A percentile compares a stretch with the other conserved stretches of the same genome.
Conservation (phyloP, 495 filamentous ascomycete species). For the Neurospora sp. region DNA sequence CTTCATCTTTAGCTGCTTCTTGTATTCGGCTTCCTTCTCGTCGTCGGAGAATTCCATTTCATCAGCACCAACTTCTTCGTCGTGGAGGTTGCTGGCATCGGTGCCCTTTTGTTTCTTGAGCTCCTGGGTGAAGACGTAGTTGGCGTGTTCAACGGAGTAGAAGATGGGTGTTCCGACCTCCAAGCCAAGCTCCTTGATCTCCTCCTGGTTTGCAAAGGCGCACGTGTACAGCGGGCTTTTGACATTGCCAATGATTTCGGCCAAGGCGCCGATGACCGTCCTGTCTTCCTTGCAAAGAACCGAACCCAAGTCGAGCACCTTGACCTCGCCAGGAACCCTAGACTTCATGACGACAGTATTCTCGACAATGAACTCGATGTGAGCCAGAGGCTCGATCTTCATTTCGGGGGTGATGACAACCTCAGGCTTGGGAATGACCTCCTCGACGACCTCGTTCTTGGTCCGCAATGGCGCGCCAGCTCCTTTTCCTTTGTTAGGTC, state of each 20-base stretch:
- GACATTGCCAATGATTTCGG: constrained; percentile 74
- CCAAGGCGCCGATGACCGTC: constrained; percentile 63
- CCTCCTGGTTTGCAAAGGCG: constrained; percentile 52
- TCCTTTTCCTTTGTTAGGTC: constrained; percentile 34
- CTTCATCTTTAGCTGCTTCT: constrained; percentile 50
- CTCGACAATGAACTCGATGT: constrained; percentile 62
- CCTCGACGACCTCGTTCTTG: constrained; percentile 62
- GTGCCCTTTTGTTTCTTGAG: constrained; percentile 70
- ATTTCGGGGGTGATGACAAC: constrained; percentile 63
- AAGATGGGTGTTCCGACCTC: constrained; percentile 55
- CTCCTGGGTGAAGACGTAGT: constrained; percentile 72
- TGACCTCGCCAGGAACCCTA: constrained; percentile 64
- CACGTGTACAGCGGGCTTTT: constrained; percentile 75
- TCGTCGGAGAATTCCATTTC: constrained; percentile 95
- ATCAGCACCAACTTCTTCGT: constrained; percentile 79
- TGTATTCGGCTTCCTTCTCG: constrained; percentile 80
- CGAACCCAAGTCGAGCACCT: constrained; percentile 73
- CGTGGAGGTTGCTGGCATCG: constrained; percentile 87
- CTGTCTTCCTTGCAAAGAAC: constrained; percentile 72
- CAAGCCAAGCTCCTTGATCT: constrained; percentile 57
- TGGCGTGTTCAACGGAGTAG: constrained; percentile 66
- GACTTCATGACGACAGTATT: constrained; percentile 71
- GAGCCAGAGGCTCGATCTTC: constrained; percentile 63
- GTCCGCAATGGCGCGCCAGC: constrained; percentile 48
- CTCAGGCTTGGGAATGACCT: constrained; percentile 60